These are phyloP conservation scores for Debaryomyces singareniensis DNA, from an alignment of 1,139 yeast species.

Conservation along the genomic window DNA sequence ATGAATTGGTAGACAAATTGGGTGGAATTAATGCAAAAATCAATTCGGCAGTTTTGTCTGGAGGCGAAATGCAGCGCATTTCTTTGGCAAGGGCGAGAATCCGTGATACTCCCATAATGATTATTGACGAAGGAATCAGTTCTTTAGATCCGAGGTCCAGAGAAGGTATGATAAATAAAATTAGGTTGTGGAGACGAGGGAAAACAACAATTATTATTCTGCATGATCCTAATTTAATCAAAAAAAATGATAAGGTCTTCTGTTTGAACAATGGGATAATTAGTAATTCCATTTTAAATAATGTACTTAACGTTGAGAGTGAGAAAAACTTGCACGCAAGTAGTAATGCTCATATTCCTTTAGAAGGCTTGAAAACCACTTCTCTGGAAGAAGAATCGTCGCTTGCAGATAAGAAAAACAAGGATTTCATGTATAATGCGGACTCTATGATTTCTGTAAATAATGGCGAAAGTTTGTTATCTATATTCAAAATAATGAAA, in stretches of 20 bases:
- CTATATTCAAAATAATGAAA: constrained; percentile 27
- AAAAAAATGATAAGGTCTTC: constrained; percentile 46
- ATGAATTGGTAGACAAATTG: constrained; percentile 42
- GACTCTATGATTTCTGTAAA: background rate
- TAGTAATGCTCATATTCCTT: too few species aligned
- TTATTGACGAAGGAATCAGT: constrained; percentile 80
- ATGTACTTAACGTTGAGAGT: too few species aligned
- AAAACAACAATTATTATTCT: constrained; percentile 78
- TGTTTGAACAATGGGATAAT: constrained; percentile 38
- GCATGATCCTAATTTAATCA: constrained; percentile 62
- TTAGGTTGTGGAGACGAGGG: constrained; percentile 56
- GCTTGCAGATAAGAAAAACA: background rate
- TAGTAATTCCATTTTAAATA: too few species aligned
- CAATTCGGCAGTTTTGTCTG: constrained; percentile 60
- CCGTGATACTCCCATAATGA: constrained; percentile 64
- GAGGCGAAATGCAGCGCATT: constrained; percentile 84
- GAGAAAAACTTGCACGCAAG: too few species aligned
- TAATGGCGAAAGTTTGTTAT: constrained; percentile 10
- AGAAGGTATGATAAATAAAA: constrained; percentile 34
- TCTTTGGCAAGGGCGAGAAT: constrained; percentile 78
- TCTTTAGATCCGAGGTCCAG: constrained; percentile 62
- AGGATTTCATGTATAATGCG: background rate
- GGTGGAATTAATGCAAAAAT: constrained; percentile 50
- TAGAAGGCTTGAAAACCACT: too few species aligned
- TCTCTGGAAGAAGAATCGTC: background rate